A percentile compares a stretch with the other conserved stretches of the same genome.
Evolutionary conservation across 805 yeast species (phyloP).

Genomic region (Ogataea neopini): DNA sequence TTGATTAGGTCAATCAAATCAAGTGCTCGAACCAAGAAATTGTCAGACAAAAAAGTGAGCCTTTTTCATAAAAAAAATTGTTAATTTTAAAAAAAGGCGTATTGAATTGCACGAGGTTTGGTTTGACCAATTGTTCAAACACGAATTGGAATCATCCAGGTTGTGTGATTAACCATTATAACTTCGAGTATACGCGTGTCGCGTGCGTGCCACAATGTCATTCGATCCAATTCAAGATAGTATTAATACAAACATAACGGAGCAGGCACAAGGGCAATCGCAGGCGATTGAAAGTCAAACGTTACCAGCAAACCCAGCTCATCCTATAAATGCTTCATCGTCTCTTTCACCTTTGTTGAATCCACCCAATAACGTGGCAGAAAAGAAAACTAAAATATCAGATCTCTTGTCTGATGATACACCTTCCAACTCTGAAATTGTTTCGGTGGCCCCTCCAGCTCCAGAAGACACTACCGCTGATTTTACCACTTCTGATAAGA

Average conservation of each 20-base stretch:
- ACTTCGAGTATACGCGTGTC: slow-evolving; percentile 1
- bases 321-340: background rate
- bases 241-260: slow-evolving; percentile 9
- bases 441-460: slow-evolving; percentile 2
- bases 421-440: too few relatives aligned
- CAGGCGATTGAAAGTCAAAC: background rate
- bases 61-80: background rate
- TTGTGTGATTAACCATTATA: background rate
- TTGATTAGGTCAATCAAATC: background rate
- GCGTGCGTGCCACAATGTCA: slow-evolving; percentile 22
- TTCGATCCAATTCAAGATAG: slow-evolving; percentile 33
- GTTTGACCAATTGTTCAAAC: too few relatives aligned
- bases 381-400: background rate
- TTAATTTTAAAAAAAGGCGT: background rate
- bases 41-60: background rate
- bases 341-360: slow-evolving; percentile 6
- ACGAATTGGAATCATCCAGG: too few relatives aligned
- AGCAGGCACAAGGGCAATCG: background rate
- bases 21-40: too few relatives aligned
- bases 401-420: slow-evolving; percentile 4
- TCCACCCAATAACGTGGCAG: slow-evolving; percentile 7
- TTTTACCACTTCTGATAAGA: slow-evolving; percentile 6
- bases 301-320: background rate
- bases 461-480: slow-evolving; percentile 2
- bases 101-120: too few relatives aligned